Conservation (phyloP, 805 yeast species). For the Starmerella stellata region DNA sequence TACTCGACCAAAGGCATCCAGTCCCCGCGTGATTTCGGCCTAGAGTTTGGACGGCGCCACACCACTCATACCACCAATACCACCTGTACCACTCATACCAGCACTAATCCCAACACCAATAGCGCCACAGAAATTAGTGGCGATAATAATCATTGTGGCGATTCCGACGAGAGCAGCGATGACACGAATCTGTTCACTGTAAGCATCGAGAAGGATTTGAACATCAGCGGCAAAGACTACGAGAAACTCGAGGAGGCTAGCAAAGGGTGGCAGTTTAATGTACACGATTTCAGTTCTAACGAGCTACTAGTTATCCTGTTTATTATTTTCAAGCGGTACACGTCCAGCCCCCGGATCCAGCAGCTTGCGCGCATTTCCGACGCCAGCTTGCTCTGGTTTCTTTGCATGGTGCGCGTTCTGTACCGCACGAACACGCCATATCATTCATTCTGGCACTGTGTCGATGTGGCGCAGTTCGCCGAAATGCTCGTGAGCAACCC, state of each 20-base stretch:
- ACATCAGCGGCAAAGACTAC: slow-evolving; percentile 1
- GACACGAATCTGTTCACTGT: not conserved
- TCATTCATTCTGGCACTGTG: slow-evolving; percentile 90
- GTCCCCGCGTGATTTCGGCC: slow-evolving; percentile 3
- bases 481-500: not conserved
- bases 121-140: too few relatives aligned
- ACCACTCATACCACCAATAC: too few relatives aligned
- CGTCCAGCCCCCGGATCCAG: slow-evolving; percentile 13
- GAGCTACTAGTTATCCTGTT: slow-evolving; percentile 47
- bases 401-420: slow-evolving; percentile 53
- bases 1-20: slow-evolving; percentile 5
- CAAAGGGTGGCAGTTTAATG: slow-evolving; percentile 46
- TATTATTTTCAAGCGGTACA: slow-evolving; percentile 34
- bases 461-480: slow-evolving; percentile 65
- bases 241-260: slow-evolving; percentile 3
- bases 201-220: slow-evolving; percentile 6
- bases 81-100: too few relatives aligned
- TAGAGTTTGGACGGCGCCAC: too few relatives aligned
- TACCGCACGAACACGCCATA: slow-evolving; percentile 76
- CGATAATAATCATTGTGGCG: too few relatives aligned
- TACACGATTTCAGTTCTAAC: slow-evolving; percentile 45
- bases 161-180: too few relatives aligned
- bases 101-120: not conserved
- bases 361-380: slow-evolving; percentile 18
- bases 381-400: slow-evolving; percentile 38